Conservation (phyloP, 1,139 yeast genomes). For the Maudiozyma humilis region DNA sequence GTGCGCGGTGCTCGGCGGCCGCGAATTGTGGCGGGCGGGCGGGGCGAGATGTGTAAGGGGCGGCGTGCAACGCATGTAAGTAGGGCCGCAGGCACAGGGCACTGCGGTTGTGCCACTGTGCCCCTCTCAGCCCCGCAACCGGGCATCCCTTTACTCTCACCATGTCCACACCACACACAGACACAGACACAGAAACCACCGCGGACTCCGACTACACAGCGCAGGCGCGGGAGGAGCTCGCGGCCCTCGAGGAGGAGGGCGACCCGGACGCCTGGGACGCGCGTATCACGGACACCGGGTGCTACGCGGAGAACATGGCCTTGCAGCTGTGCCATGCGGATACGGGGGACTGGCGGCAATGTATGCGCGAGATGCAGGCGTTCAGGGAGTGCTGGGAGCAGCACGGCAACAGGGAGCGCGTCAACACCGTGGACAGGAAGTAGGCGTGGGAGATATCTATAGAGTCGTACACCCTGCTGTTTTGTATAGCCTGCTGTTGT, state of each 20-base stretch:
- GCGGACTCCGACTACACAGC: conserved; percentile 17
- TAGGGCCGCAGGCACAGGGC: too few species aligned
- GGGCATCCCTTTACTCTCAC: too few species aligned
- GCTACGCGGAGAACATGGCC: conserved; percentile 49
- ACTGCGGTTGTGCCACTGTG: too few species aligned
- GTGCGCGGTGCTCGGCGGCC: too few species aligned
- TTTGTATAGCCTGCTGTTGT: too few species aligned
- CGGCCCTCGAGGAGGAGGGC: conserved; percentile 19
- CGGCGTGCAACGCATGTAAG: too few species aligned
- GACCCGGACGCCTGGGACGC: conserved; percentile 45
- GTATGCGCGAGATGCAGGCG: conserved; percentile 44
- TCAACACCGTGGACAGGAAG: conserved; percentile 23
- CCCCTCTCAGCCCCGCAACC: too few species aligned
- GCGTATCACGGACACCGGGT: conserved; percentile 65
- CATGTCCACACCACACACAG: not conserved
- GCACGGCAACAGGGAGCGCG: conserved; percentile 28
- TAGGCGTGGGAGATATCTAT: too few species aligned
- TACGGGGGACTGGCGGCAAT: conserved; percentile 71
- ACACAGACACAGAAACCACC: too few species aligned
- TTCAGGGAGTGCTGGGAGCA: conserved; percentile 27
- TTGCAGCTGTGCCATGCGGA: conserved; percentile 73
- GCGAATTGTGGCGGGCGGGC: too few species aligned
- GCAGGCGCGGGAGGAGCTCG: conserved; percentile 28
- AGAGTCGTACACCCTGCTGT: too few species aligned
- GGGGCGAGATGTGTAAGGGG: too few species aligned